These are phyloP conservation scores for Phytopythium montanum DNA, from an alignment of 352 stramenopile genomes.

Conservation along the genomic window DNA sequence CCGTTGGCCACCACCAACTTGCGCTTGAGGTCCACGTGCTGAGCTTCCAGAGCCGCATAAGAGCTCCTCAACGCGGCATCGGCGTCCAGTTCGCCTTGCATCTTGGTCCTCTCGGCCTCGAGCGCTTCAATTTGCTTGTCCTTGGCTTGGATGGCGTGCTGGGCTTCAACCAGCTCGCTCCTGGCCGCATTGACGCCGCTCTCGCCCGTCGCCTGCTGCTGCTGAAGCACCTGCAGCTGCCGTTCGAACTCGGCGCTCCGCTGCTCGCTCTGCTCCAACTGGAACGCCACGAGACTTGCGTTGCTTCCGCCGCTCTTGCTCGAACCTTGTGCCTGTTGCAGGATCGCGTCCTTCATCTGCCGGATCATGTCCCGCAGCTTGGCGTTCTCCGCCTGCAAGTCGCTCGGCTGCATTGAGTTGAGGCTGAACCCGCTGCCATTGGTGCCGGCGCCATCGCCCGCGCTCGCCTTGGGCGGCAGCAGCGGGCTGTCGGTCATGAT, in stretches of 20 bases:
- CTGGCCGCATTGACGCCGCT: conserved; percentile 9
- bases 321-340: conserved; percentile 33
- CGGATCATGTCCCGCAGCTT: conserved; percentile 72
- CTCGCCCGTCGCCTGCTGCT: conserved; percentile 6
- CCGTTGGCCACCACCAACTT: conserved; percentile 40
- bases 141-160: conserved; percentile 34
- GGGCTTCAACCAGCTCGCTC: conserved; percentile 40
- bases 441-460: neutral
- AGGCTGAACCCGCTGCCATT: conserved; percentile 6
- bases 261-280: conserved; percentile 34
- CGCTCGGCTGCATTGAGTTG: neutral
- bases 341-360: conserved; percentile 70
- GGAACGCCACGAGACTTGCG: conserved; percentile 12
- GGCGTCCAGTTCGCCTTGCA: neutral
- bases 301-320: conserved; percentile 15
- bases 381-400: conserved; percentile 50
- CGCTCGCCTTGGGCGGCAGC: neutral
- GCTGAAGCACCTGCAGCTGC: conserved; percentile 21
- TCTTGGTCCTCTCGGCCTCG: neutral
- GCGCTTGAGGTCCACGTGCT: conserved; percentile 35
- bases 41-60: conserved; percentile 21
- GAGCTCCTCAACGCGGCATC: conserved; percentile 14
- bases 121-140: conserved; percentile 33
- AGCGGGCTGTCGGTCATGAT: conserved; percentile 38
- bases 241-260: conserved; percentile 39